These are phyloP conservation scores for Chaetomium tenue DNA, from an alignment of 495 filamentous ascomycete genomes.

Conservation along the genomic window DNA sequence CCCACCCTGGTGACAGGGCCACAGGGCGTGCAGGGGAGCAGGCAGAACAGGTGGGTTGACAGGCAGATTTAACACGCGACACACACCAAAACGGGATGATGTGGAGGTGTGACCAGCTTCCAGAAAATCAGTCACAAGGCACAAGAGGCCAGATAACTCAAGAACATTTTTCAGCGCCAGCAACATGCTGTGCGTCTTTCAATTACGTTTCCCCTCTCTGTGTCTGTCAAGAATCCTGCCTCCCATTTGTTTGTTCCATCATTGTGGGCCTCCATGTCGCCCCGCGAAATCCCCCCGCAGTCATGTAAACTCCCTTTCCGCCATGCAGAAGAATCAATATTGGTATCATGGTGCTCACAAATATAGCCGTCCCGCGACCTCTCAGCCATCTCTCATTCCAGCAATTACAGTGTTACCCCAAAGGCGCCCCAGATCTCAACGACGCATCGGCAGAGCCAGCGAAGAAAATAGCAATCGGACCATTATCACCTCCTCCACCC, in stretches of 20 bases:
- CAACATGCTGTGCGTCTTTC: background rate
- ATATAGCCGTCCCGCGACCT: slow-evolving; percentile 6
- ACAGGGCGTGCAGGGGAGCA: background rate
- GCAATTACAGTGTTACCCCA: background rate
- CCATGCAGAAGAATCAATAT: slow-evolving; percentile 15
- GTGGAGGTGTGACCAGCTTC: background rate
- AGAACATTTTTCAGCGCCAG: too few relatives aligned
- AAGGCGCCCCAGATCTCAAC: background rate
- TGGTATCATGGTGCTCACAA: slow-evolving; percentile 16
- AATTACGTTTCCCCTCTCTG: background rate
- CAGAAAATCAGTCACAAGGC: background rate
- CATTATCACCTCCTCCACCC: slow-evolving; percentile 46
- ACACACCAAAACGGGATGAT: background rate
- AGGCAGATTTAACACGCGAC: background rate
- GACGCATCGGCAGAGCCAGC: slow-evolving; percentile 5
- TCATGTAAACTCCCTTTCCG: background rate
- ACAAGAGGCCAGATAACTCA: background rate
- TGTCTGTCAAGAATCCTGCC: background rate
- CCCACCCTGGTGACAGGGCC: background rate
- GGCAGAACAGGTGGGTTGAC: background rate
- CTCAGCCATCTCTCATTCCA: slow-evolving; percentile 2
- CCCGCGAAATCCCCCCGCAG: background rate
- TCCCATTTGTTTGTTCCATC: background rate
- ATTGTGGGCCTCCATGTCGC: background rate
- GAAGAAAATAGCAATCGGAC: background rate